Base-by-base conservation (phyloP, 768 basidiomycete genomes). In the Daedaleopsis sinensis region DNA sequence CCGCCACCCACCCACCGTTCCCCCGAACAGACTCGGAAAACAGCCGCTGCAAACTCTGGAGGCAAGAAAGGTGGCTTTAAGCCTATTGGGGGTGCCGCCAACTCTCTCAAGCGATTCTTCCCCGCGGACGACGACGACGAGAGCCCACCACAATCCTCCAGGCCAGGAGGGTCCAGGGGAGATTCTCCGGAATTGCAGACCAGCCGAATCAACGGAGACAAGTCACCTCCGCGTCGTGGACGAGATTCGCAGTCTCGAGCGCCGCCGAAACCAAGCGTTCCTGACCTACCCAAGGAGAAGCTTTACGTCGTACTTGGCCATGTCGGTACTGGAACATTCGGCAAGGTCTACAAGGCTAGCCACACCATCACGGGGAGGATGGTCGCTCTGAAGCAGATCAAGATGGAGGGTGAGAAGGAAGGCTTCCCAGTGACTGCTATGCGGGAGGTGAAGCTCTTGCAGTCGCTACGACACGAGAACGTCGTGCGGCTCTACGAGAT, bases 361-460 rank as follows among this genome's bases (percentile, higher is more conserved):
- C 95, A 96, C 66, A 87, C 83, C 11, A 79, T 88, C 51, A 89
- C 86, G n/a, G 89, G 86, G 39, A 72, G 81, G 13, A 79, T 89
- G 63, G 95, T 98, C 42, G 97, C 97, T 18, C 76, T 99, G 65
- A 99, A 99, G 79, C 85, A 95, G 55, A 98, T 99, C 70, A 84
- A 96, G 46, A 97, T 99, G 96, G 97, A 99, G 73, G 84, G 91
- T 6, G 97, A 99, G 76, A 87, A 85, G 69, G 97, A 99, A 71
- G 97, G 97, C 0, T 99, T 99, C 74, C 97, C 97, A 15, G 94
- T 99, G 8, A 99, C 97, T 32, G 95, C 97, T 0, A 96, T 98
- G 90, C 85, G 97, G 52, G 97, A 99, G 77, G 98, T 99, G 76
- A 99, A 98, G 71, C 84, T 99, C 43, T 77, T 99, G 36, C 97